These are phyloP conservation scores for Nemania sp. DNA, from an alignment of 2,329 filamentous ascomycete genomes.

Conservation along the genomic window DNA sequence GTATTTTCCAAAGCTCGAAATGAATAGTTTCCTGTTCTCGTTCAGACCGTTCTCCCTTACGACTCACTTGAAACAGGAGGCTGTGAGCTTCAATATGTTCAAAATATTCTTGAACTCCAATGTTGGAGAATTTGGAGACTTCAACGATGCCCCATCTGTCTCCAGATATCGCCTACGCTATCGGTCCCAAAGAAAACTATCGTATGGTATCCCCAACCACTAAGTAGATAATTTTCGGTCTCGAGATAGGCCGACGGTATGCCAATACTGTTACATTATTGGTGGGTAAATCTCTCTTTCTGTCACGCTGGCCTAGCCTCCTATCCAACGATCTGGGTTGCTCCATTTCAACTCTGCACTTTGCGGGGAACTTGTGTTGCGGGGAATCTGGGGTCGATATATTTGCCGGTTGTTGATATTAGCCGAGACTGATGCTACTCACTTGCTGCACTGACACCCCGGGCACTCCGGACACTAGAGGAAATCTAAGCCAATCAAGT, in stretches of 20 bases:
- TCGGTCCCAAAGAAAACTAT: not conserved
- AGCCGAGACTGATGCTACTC: conserved; percentile 13
- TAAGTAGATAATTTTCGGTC: not conserved
- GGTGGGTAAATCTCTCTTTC: conserved; percentile 15
- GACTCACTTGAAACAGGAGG: not conserved
- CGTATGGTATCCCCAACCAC: not conserved
- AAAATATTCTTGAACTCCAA: not conserved
- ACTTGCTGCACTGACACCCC: not conserved
- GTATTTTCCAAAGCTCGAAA: not conserved
- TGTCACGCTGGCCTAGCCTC: not conserved
- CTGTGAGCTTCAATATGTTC: not conserved
- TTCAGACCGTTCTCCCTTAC: too few species aligned
- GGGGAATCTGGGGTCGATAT: conserved; percentile 2
- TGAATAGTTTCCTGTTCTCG: too few species aligned
- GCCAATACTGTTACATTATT: not conserved
- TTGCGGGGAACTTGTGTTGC: conserved; percentile 18
- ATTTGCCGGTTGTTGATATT: conserved; percentile 16
- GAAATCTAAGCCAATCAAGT: not conserved
- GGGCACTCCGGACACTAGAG: not conserved
- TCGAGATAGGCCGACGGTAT: conserved; percentile 2
- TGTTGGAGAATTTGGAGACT: conserved; percentile 24
- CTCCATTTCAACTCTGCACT: conserved; percentile 12
- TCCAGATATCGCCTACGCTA: conserved; percentile 1
- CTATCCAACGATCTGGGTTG: conserved; percentile 2
- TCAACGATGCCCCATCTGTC: not conserved